Evolutionary conservation across 768 basidiomycete species (phyloP), one percentile per base, ranked within the genome.

Genomic region (Psilocybe azurescens): DNA sequence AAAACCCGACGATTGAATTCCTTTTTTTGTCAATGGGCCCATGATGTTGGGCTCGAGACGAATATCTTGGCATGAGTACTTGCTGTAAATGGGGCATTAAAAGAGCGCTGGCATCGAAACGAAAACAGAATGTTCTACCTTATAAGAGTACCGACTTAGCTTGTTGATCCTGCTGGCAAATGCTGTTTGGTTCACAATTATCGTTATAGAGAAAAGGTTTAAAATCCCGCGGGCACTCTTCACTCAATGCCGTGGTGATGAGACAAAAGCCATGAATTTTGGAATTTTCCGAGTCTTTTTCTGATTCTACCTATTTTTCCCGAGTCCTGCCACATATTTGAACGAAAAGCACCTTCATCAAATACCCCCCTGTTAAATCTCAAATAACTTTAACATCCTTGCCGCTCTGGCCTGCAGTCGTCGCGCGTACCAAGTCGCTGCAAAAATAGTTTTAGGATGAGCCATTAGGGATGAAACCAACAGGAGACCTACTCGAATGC

Each of bases 401-500:
- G 11, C 66, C 63, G 16, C 57, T 64, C 44, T 65, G 63, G 47
- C 51, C 28, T 29, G 67, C 60, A 38, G 70, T 70, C 9, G 78
- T 69, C 46, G 73, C 73, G 6, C 77, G 77, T 7, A 76, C 74
- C 38, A 89, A 74, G 60, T 89, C 87, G 60, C 86, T 89, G 65
- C 30, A 20, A 50, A 56, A 38, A 8, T 24, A 24, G 24, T 29
- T 32, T 24, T 20, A 6, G 18, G 3, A 46, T 38, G 62, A 20
- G 38, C 8, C 58, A 47, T 13, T 53, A 44, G 41, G 65, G 54
- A 28, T 29, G 49, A 49, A 48, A 24, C 9, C 39, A 53, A 53
- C 8, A 52, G 39, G 20, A 81, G 30, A 13, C 90, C 54, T 63
- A 95, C 95, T 81, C 81, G 72, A 95, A 97, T 8, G 95, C 91